A percentile compares a stretch with the other conserved stretches of the same genome.
Evolutionary conservation across 148 eudicot genomes (phyloP).

Genomic region (Vaccinium corymbosum): DNA sequence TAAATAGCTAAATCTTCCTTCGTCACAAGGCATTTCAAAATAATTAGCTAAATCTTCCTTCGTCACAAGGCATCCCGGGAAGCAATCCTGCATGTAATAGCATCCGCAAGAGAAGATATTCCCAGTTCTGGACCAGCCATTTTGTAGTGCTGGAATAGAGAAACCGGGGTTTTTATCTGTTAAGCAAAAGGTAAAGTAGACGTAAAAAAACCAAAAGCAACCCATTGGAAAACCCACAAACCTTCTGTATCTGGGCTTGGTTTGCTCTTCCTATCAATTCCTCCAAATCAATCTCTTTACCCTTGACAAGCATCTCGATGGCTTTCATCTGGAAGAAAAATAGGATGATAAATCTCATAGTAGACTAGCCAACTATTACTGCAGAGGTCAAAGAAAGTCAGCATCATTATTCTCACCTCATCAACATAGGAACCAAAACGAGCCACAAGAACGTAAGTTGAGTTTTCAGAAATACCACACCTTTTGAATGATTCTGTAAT

Average conservation of each 20-base stretch:
- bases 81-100: slow-evolving; percentile 86
- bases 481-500: slow-evolving; percentile 91
- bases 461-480: slow-evolving; percentile 79
- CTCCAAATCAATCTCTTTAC: slow-evolving; percentile 72
- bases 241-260: slow-evolving; percentile 76
- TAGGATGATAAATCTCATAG: not conserved
- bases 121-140: slow-evolving; percentile 59
- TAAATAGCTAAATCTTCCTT: not conserved
- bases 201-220: not conserved
- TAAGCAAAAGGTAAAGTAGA: not conserved
- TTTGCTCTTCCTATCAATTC: slow-evolving; percentile 65
- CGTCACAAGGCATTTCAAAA: too few relatives aligned
- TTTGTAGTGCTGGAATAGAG: slow-evolving; percentile 64
- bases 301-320: slow-evolving; percentile 46
- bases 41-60: not conserved
- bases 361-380: not conserved
- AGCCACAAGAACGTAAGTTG: slow-evolving; percentile 76
- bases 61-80: slow-evolving; percentile 72
- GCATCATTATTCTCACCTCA: slow-evolving; percentile 44
- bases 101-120: slow-evolving; percentile 72
- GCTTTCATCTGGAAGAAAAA: slow-evolving; percentile 35
- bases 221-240: slow-evolving; percentile 21
- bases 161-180: not conserved
- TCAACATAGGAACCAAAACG: slow-evolving; percentile 70
- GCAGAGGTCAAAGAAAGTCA: not conserved